These are phyloP conservation scores for Pyricularia grisea DNA, from an alignment of 2,329 filamentous ascomycete genomes.

Conservation along the genomic window DNA sequence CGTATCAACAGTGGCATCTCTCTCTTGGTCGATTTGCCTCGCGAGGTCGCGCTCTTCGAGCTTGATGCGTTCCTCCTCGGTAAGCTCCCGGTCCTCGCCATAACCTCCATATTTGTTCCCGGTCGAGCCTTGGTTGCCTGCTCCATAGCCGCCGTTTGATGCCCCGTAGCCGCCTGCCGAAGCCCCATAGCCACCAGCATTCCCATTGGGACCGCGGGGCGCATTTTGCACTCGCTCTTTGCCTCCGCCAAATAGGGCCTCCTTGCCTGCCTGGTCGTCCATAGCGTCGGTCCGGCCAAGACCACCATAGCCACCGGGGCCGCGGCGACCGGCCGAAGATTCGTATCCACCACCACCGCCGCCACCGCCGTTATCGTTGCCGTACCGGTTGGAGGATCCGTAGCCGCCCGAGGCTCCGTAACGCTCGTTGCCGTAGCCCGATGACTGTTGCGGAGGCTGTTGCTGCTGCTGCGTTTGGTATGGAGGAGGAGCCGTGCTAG, in stretches of 20 bases:
- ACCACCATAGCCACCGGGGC: constrained; percentile 52
- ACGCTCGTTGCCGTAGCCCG: constrained; percentile 43
- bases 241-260: constrained; percentile 53
- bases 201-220: constrained; percentile 7
- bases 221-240: constrained; percentile 29
- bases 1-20: constrained; percentile 49
- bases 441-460: constrained; percentile 17
- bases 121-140: neutral
- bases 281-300: constrained; percentile 36
- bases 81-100: constrained; percentile 67
- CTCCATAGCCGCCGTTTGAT: constrained; percentile 1
- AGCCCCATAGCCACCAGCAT: constrained; percentile 13
- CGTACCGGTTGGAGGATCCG: constrained; percentile 40
- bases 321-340: constrained; percentile 11
- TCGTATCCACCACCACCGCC: constrained; percentile 12
- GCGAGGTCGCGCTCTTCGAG: constrained; percentile 60
- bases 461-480: constrained; percentile 17
- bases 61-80: constrained; percentile 56
- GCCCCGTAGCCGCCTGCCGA: neutral
- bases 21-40: constrained; percentile 64
- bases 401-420: constrained; percentile 44
- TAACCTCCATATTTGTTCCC: constrained; percentile 36
- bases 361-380: constrained; percentile 17
- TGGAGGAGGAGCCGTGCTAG: constrained; percentile 20
- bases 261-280: constrained; percentile 43